Evolutionary conservation across 2,329 filamentous ascomycete species (phyloP), one percentile per base, ranked within the genome.

Genomic region (Sporothrix brasiliensis): DNA sequence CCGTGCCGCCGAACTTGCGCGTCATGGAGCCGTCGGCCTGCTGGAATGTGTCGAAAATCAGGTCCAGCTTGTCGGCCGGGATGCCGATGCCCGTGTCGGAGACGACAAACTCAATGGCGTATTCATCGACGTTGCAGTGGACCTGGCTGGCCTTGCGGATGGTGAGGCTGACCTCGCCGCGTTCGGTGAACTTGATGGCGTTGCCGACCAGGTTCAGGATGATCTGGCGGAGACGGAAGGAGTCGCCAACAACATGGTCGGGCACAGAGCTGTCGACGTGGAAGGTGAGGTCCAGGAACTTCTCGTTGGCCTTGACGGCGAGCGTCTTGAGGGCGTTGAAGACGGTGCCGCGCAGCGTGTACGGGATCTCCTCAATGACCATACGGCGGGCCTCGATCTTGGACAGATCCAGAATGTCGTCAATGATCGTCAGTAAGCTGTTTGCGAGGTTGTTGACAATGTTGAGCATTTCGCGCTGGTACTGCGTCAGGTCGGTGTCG

Each of bases 11-110:
- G 79, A 98, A 98, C 79, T 96, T 95, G 76, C 94, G 88, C 1
- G 94, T 98, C 79, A 96, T 98, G 47, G 94, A 97, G 50, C 94
- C 94, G 79, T 98, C 95, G 24, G 95, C 95, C 82, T 98, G 95
- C 80, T 97, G 94, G 88, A 98, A 98, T 0, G 94, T 98, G 81
- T 98, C 95, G 81, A 99, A 98, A 78, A 99, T 98, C 74, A 98
- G 85, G 78, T 97, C 93, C 68, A 98, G 87, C 83, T 98, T 98
- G 81, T 98, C 94, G 74, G 91, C 88, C 76, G 94, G 92, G 76
- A 98, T 98, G 76, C 95, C 95, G 77, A 98, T 99, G 75, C 95
- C 95, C 49, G 95, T 98, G 79, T 98, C 95, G 24, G 92, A 92
- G 47, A 99, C 95, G 69, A 94, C 90, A 80, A 98, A 98, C 81